A percentile compares a stretch with the other conserved stretches of the same genome.
Evolutionary conservation across 1,284 basidiomycete genomes (phyloP).

Genomic region (Trichosporon sp.): DNA sequence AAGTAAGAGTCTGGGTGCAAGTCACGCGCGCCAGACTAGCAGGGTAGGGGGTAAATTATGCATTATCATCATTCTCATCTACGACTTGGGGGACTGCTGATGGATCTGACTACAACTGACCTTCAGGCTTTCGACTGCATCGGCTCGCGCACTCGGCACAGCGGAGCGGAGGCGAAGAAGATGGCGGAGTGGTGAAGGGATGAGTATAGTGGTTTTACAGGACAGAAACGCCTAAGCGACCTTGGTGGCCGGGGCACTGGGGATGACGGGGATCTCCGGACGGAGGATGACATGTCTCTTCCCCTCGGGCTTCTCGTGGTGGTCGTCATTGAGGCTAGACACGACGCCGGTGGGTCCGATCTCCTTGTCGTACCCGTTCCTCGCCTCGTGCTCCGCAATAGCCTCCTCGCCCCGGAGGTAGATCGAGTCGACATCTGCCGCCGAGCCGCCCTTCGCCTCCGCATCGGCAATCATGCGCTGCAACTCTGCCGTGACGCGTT

Average conservation of each 20-base stretch:
- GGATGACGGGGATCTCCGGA: not conserved
- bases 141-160: no score
- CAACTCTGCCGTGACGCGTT: constrained; percentile 34
- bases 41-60: constrained; percentile 15
- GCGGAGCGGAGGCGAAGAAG: not conserved
- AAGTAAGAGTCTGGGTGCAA: constrained; percentile 22
- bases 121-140: no score
- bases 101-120: no score
- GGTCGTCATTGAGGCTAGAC: not conserved
- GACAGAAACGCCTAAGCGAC: not conserved
- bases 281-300: not conserved
- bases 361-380: constrained; percentile 42
- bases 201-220: not conserved
- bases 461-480: constrained; percentile 38
- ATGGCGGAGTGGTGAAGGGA: not conserved
- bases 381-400: constrained; percentile 37
- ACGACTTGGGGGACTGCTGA: not conserved
- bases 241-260: not conserved
- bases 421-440: constrained; percentile 34
- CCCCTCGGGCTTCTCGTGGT: not conserved
- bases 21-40: no score
- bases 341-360: constrained; percentile 36
- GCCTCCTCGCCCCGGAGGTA: constrained; percentile 41
- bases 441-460: constrained; percentile 27
- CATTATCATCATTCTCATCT: constrained; percentile 10